Conservation (phyloP, 2,329 filamentous ascomycete genomes). For the Aureobasidium musti region DNA sequence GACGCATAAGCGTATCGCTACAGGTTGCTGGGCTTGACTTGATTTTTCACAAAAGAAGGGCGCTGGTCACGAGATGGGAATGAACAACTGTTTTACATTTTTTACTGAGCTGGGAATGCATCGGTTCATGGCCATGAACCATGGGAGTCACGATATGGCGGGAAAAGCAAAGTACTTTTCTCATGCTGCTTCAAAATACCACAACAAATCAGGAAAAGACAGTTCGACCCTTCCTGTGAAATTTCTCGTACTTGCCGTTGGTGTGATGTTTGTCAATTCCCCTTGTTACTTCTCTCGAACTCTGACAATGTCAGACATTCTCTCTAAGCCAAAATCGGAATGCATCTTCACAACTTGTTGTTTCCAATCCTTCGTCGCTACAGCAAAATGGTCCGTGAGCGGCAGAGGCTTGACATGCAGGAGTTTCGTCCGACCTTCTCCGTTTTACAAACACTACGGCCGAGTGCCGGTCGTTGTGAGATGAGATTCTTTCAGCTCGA, state of each 20-base stretch:
- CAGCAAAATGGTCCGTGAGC: not conserved
- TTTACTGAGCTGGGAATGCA: conserved; percentile 30
- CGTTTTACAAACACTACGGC: not conserved
- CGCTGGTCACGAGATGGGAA: conserved; percentile 27
- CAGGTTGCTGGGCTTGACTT: conserved; percentile 19
- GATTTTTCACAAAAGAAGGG: conserved; percentile 18
- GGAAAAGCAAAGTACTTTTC: conserved; percentile 26
- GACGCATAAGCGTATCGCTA: conserved; percentile 51
- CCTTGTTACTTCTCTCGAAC: not conserved
- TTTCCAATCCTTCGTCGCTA: not conserved
- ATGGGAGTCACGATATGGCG: conserved; percentile 29
- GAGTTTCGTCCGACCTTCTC: not conserved
- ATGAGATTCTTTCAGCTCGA: not conserved
- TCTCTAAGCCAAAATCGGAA: not conserved
- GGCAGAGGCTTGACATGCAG: not conserved
- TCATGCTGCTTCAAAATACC: conserved; percentile 29
- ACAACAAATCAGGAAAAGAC: conserved; percentile 28
- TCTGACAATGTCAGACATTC: no score
- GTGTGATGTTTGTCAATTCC: not conserved
- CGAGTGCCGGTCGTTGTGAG: not conserved
- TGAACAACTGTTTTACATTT: conserved; percentile 28
- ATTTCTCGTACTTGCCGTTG: not conserved
- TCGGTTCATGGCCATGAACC: conserved; percentile 22
- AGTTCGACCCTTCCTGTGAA: conserved; percentile 27
- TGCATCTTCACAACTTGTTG: not conserved